Conservation (phyloP, 129 eudicot species). For the Solidago caesia region DNA sequence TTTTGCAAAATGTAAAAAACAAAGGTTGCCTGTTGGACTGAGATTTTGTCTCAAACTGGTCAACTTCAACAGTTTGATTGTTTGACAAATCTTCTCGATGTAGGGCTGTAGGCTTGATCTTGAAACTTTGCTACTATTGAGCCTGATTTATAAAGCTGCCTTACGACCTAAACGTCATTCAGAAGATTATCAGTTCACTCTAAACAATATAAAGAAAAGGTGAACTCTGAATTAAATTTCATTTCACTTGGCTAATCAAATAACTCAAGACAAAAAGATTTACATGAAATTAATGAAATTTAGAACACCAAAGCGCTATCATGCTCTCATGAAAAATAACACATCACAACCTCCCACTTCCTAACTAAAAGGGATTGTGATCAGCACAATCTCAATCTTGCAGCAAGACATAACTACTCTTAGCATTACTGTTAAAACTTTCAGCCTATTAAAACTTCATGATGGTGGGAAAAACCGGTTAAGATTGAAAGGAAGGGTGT, state of each 20-base stretch:
- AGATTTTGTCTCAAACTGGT: no score
- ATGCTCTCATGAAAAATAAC: slow-evolving; percentile 37
- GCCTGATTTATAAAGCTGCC: no score
- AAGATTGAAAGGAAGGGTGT: slow-evolving; percentile 98
- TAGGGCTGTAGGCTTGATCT: no score
- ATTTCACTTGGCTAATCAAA: slow-evolving; percentile 9
- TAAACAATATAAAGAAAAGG: neutral
- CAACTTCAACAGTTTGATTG: no score
- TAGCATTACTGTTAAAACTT: neutral
- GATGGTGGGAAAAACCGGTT: slow-evolving; percentile 99
- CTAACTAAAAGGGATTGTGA: slow-evolving; percentile 38
- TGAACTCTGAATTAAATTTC: neutral
- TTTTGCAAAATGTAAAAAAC: no score
- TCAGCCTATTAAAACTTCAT: slow-evolving; percentile 27
- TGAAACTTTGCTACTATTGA: no score
- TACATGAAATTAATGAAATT: slow-evolving; percentile 47
- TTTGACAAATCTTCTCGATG: no score
- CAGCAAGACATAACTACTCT: slow-evolving; percentile 10
- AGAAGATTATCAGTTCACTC: neutral
- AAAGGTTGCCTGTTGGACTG: no score
- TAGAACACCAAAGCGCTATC: slow-evolving; percentile 47
- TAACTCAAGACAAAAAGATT: slow-evolving; percentile 39
- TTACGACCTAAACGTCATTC: neutral
- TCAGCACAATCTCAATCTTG: slow-evolving; percentile 33
- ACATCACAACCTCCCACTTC: slow-evolving; percentile 17